Conservation (phyloP, 2,329 filamentous ascomycete species). For the Leptosphaerulina australis region DNA sequence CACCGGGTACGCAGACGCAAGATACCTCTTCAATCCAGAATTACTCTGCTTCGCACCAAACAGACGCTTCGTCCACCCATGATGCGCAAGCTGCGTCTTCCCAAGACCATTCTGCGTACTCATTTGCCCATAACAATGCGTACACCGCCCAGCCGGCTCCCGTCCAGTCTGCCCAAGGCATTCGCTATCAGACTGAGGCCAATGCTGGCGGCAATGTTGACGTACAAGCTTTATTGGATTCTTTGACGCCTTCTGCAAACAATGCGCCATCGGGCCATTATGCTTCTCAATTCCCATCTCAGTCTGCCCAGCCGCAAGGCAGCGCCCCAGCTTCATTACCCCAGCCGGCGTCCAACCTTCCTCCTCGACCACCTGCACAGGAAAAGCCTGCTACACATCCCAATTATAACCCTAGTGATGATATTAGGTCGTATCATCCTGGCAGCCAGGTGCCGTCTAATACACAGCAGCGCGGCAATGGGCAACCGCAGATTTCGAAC, state of each 20-base stretch:
- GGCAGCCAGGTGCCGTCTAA: conserved; percentile 50
- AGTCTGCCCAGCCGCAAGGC: conserved; percentile 41
- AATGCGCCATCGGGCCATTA: conserved; percentile 41
- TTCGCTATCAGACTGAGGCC: conserved; percentile 34
- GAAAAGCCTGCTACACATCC: conserved; percentile 56
- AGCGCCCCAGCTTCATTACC: conserved; percentile 46
- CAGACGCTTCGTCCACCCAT: conserved; percentile 42
- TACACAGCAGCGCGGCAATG: conserved; percentile 38
- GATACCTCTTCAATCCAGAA: conserved; percentile 49
- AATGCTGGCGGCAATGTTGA: conserved; percentile 48
- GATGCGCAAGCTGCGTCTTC: conserved; percentile 38
- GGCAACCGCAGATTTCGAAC: conserved; percentile 34
- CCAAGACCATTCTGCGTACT: conserved; percentile 40
- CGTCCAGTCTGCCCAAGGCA: conserved; percentile 39
- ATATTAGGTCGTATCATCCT: conserved; percentile 58
- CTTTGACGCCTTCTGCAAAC: conserved; percentile 46
- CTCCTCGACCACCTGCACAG: conserved; percentile 57
- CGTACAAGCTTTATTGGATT: conserved; percentile 55
- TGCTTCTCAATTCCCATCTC: conserved; percentile 40
- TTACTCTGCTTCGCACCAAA: conserved; percentile 42
- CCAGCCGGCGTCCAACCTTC: conserved; percentile 51
- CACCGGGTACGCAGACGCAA: conserved; percentile 40
- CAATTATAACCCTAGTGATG: conserved; percentile 56
- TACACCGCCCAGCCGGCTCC: conserved; percentile 40
- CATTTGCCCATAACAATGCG: conserved; percentile 44